Conservation (phyloP, 225 moss, liverwort and hornwort species). For the Sphagnum tenellum region DNA sequence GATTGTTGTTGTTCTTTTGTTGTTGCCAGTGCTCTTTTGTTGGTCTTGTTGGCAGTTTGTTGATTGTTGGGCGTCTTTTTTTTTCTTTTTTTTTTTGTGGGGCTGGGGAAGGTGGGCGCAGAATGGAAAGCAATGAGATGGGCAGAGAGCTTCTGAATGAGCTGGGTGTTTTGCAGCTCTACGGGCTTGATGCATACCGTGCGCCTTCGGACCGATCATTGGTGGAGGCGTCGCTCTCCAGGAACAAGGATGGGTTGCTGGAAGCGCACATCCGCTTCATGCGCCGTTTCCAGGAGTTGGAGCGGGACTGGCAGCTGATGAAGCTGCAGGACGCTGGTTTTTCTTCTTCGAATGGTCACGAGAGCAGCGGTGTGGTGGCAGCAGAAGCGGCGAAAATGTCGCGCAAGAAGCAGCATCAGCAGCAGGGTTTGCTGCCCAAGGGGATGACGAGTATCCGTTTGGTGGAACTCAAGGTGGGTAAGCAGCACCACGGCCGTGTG, state of each 20-base stretch:
- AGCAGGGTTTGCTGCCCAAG: slow-evolving; percentile 12
- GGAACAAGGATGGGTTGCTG: slow-evolving; percentile 24
- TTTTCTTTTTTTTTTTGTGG: too few species aligned
- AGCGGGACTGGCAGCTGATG: slow-evolving; percentile 19
- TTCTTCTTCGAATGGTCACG: slow-evolving; percentile 8
- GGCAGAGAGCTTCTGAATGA: slow-evolving; percentile 50
- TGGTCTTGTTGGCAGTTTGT: too few species aligned
- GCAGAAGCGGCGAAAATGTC: slow-evolving; percentile 6
- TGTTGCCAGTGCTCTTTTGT: too few species aligned
- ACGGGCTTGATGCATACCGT: slow-evolving; percentile 18
- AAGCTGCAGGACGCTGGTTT: slow-evolving; percentile 11
- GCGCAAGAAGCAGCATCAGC: not conserved
- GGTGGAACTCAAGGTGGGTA: slow-evolving; percentile 41
- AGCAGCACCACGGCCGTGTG: slow-evolving; percentile 43
- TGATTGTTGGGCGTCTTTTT: too few species aligned
- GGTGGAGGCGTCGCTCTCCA: slow-evolving; percentile 14
- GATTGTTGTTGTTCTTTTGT: too few species aligned
- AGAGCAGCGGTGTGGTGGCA: slow-evolving; percentile 9
- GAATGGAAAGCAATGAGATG: slow-evolving; percentile 30
- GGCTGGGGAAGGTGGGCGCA: too few species aligned
- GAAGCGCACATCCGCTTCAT: slow-evolving; percentile 17
- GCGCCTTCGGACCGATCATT: slow-evolving; percentile 29
- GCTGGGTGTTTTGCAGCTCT: slow-evolving; percentile 40
- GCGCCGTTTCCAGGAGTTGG: slow-evolving; percentile 17
- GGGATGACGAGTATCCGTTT: slow-evolving; percentile 28